A percentile compares a stretch with the other conserved stretches of the same genome.
phyloP scores from a whole-genome alignment of 1,139 yeast genomes.

The Yamadazyma atmosphaerica region DNA sequence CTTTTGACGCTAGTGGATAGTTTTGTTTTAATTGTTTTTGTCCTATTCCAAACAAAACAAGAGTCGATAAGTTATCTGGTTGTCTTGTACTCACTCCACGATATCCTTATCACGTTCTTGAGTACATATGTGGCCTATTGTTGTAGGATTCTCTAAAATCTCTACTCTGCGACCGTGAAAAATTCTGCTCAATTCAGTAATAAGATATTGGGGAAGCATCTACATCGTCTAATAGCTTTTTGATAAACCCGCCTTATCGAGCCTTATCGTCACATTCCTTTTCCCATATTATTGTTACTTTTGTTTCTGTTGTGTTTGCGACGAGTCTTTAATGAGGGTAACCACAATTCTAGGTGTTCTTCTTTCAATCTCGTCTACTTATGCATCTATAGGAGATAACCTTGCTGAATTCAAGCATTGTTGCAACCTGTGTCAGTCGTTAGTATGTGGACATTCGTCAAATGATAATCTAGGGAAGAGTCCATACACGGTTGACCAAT shows the following conservation, averaged over 20 bases:
- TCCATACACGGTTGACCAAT: slow-evolving; percentile 16
- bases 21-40: no score
- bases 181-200: neutral
- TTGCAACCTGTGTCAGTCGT: slow-evolving; percentile 9
- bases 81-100: neutral
- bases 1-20: no score
- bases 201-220: neutral
- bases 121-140: no score
- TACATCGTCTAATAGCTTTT: neutral
- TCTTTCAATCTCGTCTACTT: neutral
- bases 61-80: neutral
- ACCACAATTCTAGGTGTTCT: neutral
- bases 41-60: neutral
- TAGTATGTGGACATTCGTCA: slow-evolving; percentile 8
- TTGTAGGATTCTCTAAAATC: neutral
- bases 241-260: no score
- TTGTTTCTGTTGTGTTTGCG: neutral
- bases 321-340: neutral
- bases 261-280: no score
- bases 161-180: neutral
- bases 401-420: slow-evolving; percentile 30
- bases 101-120: no score
- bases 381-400: slow-evolving; percentile 30
- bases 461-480: neutral
- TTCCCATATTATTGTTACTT: neutral